phyloP scores from a whole-genome alignment of 345 rosid species.

The Stellera chamaejasme region DNA sequence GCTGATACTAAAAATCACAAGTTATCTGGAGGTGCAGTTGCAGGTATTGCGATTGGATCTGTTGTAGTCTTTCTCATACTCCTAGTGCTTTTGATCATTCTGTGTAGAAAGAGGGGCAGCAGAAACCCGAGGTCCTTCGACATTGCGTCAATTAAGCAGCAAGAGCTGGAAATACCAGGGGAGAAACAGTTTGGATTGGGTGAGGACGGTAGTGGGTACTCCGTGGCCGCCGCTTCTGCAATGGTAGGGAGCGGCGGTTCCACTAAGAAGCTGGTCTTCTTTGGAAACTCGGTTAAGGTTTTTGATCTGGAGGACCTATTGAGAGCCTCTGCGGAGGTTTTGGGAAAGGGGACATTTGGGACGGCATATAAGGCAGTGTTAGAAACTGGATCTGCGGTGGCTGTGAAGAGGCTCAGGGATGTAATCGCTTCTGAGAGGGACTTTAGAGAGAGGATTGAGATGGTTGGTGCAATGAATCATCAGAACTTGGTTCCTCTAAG shows the following conservation, averaged over 20 bases:
- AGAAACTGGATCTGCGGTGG: slow-evolving; percentile 63
- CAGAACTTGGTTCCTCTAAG: slow-evolving; percentile 78
- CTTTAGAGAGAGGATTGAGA: slow-evolving; percentile 77
- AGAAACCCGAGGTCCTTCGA: slow-evolving; percentile 55
- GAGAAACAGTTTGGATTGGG: slow-evolving; percentile 46
- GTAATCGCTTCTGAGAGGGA: slow-evolving; percentile 63
- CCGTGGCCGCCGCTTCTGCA: slow-evolving; percentile 16
- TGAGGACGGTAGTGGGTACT: slow-evolving; percentile 28
- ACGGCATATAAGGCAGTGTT: slow-evolving; percentile 92
- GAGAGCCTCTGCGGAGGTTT: slow-evolving; percentile 95
- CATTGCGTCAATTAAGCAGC: slow-evolving; percentile 52
- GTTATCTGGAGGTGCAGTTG: slow-evolving; percentile 79
- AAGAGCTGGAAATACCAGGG: slow-evolving; percentile 37
- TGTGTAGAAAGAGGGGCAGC: slow-evolving; percentile 48
- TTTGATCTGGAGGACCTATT: slow-evolving; percentile 89
- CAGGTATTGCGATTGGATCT: slow-evolving; percentile 84
- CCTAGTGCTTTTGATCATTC: slow-evolving; percentile 38
- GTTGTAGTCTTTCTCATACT: slow-evolving; percentile 47
- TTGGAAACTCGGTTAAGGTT: slow-evolving; percentile 55
- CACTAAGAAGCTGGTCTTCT: slow-evolving; percentile 57
- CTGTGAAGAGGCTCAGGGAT: slow-evolving; percentile 94
- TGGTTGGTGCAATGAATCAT: slow-evolving; percentile 84
- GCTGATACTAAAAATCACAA: slow-evolving; percentile 31
- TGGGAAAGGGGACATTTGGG: slow-evolving; percentile 96
- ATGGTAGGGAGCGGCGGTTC: slow-evolving; percentile 18